Base-by-base conservation (phyloP, 2,329 filamentous ascomycete species). In the Pyrenochaeta sp. region DNA sequence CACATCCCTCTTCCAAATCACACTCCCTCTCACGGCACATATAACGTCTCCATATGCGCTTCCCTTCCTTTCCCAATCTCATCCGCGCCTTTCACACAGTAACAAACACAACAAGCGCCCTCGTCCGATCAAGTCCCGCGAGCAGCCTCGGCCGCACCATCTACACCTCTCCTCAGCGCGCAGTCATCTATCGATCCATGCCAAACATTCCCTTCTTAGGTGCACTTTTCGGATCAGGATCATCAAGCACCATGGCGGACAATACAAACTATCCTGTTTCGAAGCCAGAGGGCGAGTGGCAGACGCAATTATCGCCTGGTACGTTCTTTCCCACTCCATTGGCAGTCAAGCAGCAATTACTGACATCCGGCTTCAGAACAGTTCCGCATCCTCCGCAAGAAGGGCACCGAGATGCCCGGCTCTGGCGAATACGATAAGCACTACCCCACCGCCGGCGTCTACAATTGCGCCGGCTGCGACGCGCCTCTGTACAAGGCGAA, bases 351-450 rank as follows among this genome's bases (percentile, higher is more conserved):
- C 20, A 15, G 7, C 51, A 41, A 10, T 7, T 29, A 23, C 58
- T 58, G 39, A 64, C 43, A 12, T 4, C 60, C 29, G 66, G 47
- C 47, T 20, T 9, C 67, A 97, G 94, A 97, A 71, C 95, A 99
- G 83, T 99, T 98, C 82, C 91, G 91, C 61, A 85, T 99, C 72
- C 87, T 99, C 49, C 90, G 95, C 60, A 81, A 96, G 75, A 94
- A 97, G 76, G 95, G 93, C 67, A 99, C 95, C 40, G 96, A 99
- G 75, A 78, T 85, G 2, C 86, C 94, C 14, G 88, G 86, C 64
- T 87, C 89, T 5, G 93, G 94, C 69, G 86, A 89, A 75, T 97
- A 90, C 75, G 89, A 99, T 81, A 92, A 94, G 75, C 92, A 97
- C 81, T 85, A 88, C 73, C 87, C 92, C 1, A 77, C 83, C 0